Evolutionary conservation across 345 rosid genomes (phyloP).

Genomic region (Lepidium aucheri): DNA sequence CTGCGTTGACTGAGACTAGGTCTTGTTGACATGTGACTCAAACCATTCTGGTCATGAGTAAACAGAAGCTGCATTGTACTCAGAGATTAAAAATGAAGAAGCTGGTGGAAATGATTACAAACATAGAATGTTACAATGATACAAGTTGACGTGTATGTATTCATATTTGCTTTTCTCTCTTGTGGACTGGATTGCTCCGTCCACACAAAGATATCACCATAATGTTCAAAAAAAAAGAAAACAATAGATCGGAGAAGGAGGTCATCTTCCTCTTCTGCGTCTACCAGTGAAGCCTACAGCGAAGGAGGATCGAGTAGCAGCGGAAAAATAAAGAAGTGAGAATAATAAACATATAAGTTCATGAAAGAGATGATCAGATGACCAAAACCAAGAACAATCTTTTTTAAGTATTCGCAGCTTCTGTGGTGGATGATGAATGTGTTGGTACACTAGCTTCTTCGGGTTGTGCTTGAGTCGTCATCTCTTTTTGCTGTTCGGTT

Average conservation of each 20-base stretch:
- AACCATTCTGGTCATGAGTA: background rate
- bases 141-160: constrained; percentile 28
- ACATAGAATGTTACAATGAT: constrained; percentile 23
- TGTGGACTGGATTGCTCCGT: constrained; percentile 20
- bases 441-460: constrained; percentile 30
- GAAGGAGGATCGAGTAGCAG: constrained; percentile 8
- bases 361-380: background rate
- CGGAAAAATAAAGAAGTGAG: background rate
- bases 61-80: background rate
- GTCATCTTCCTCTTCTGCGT: constrained; percentile 17
- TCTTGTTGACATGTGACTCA: no score
- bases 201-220: constrained; percentile 21
- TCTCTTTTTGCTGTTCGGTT: constrained; percentile 65
- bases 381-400: background rate
- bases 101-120: constrained; percentile 13
- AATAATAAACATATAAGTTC: constrained; percentile 8
- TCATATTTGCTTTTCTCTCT: constrained; percentile 23
- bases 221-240: background rate
- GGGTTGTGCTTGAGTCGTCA: constrained; percentile 30
- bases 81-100: background rate
- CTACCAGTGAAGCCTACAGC: constrained; percentile 5
- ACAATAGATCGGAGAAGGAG: constrained; percentile 1
- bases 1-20: no score
- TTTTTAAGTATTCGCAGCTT: constrained; percentile 39
- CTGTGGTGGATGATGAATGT: constrained; percentile 30